Conservation (phyloP, 2,329 filamentous ascomycete species). For the Aspergillus udagawae region DNA sequence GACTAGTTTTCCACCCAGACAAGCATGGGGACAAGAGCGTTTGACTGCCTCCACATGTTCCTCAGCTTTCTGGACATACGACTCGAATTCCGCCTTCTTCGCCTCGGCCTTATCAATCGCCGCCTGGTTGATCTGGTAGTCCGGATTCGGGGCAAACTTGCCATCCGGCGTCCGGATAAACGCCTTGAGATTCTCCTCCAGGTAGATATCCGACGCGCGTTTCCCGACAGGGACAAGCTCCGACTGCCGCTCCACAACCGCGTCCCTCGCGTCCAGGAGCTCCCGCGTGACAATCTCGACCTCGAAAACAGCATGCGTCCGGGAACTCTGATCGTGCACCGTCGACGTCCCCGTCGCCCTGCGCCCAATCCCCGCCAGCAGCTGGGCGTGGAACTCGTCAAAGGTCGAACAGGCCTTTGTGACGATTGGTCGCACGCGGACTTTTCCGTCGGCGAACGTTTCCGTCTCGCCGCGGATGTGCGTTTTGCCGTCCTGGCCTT, state of each 20-base stretch:
- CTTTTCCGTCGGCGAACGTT: constrained; percentile 36
- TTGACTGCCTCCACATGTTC: constrained; percentile 24
- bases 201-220: constrained; percentile 37
- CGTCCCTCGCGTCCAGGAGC: constrained; percentile 36
- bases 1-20: constrained; percentile 41
- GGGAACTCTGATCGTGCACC: constrained; percentile 44
- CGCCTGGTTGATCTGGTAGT: constrained; percentile 32
- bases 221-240: constrained; percentile 46
- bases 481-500: constrained; percentile 38
- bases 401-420: constrained; percentile 31
- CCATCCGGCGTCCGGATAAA: constrained; percentile 30
- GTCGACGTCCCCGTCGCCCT: constrained; percentile 37
- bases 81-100: constrained; percentile 35
- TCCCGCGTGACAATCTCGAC: constrained; percentile 39
- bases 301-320: constrained; percentile 44
- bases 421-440: constrained; percentile 38
- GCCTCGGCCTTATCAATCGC: constrained; percentile 40
- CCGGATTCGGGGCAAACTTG: constrained; percentile 32
- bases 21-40: constrained; percentile 15
- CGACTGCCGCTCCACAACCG: constrained; percentile 39
- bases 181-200: constrained; percentile 35
- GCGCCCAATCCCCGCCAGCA: constrained; percentile 27
- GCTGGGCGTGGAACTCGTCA: constrained; percentile 25
- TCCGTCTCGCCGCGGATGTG: constrained; percentile 44
- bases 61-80: constrained; percentile 33